A percentile compares a stretch with the other conserved stretches of the same genome.
Conservation (phyloP, 163 green algal species). For the Chloromonas sp. region DNA sequence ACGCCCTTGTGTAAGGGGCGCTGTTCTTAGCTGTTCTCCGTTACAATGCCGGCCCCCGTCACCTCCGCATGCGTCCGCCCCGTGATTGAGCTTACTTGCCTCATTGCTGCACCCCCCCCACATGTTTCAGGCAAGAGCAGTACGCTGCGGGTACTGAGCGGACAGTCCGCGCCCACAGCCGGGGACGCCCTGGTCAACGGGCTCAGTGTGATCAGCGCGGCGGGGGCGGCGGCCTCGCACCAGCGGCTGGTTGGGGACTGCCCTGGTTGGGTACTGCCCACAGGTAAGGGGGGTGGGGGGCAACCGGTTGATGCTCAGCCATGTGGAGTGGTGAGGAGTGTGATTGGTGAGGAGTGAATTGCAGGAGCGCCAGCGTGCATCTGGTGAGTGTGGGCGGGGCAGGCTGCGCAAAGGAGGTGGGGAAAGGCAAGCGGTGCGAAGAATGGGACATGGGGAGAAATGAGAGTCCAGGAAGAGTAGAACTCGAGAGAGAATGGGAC, state of each 20-base stretch:
- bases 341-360: too few species aligned
- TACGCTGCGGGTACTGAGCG: conserved; percentile 55
- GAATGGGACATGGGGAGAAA: too few species aligned
- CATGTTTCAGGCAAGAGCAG: conserved; percentile 66
- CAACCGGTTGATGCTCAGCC: not conserved
- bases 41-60: not conserved
- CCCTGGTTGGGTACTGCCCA: conserved; percentile 50
- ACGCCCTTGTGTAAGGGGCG: not conserved
- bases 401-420: too few species aligned
- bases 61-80: too few species aligned
- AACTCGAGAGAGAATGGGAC: too few species aligned
- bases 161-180: not conserved
- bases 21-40: not conserved
- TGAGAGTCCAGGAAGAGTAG: too few species aligned
- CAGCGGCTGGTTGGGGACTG: not conserved
- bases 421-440: too few species aligned
- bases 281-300: not conserved
- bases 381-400: too few species aligned
- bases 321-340: not conserved
- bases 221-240: not conserved
- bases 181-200: conserved; percentile 10
- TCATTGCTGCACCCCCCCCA: not conserved
- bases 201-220: not conserved
- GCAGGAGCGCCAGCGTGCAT: too few species aligned
- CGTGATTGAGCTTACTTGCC: not conserved